These are phyloP conservation scores for Aspergillus alliaceus DNA, from an alignment of 2,329 filamentous ascomycete genomes.

Conservation along the genomic window DNA sequence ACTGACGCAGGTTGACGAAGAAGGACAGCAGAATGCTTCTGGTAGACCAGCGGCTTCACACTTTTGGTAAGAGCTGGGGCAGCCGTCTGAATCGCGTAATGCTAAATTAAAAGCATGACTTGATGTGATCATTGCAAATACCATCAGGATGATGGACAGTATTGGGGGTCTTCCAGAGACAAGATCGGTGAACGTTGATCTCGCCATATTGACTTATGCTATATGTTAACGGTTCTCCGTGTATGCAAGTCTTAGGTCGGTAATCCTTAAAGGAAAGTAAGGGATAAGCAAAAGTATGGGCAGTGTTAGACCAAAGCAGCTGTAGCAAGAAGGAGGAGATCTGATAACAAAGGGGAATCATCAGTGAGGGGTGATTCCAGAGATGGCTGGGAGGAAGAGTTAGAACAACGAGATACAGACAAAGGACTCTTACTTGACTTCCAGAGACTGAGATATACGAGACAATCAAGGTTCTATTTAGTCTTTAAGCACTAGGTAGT, in stretches of 20 bases:
- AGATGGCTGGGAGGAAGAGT: not conserved
- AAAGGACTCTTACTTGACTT: not conserved
- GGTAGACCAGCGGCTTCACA: slow-evolving; percentile 41
- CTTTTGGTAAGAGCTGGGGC: slow-evolving; percentile 32
- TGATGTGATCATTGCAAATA: slow-evolving; percentile 21
- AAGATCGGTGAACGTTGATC: slow-evolving; percentile 1
- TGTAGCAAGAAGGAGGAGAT: not conserved
- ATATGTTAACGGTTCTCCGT: not conserved
- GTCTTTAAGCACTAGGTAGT: slow-evolving; percentile 10
- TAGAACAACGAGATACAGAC: slow-evolving; percentile 4
- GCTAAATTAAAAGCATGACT: slow-evolving; percentile 22
- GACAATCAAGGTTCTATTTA: not conserved
- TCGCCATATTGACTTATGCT: slow-evolving; percentile 23
- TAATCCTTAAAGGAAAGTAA: too few relatives aligned
- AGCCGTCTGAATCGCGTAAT: slow-evolving; percentile 26
- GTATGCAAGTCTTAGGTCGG: too few relatives aligned
- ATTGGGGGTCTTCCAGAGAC: slow-evolving; percentile 7
- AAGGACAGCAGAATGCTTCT: slow-evolving; percentile 45
- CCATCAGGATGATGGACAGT: slow-evolving; percentile 24
- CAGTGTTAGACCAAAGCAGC: not conserved
- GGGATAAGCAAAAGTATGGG: too few relatives aligned
- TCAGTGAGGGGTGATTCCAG: not conserved
- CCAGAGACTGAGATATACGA: not conserved
- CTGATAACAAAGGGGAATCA: not conserved
- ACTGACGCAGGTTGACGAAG: slow-evolving; percentile 41